Evolutionary conservation across 2,329 filamentous ascomycete species (phyloP).

Genomic region (Fusarium succisae): DNA sequence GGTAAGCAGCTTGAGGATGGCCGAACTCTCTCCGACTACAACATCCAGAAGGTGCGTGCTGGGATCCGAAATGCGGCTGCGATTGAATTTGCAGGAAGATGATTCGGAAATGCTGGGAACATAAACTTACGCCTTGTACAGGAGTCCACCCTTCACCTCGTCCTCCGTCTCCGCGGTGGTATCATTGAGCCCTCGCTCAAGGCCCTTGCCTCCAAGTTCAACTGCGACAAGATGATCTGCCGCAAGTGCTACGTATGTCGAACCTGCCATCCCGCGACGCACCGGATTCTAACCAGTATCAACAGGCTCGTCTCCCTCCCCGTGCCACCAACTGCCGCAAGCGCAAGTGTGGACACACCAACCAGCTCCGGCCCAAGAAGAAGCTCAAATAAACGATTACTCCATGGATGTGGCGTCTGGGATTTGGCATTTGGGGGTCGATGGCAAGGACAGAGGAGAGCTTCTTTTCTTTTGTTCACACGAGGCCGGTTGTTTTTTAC

Average conservation of each 20-base stretch:
- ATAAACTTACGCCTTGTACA: constrained; percentile 54
- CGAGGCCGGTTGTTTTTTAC: constrained; percentile 53
- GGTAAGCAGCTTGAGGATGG: constrained; percentile 99
- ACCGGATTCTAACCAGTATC: not conserved
- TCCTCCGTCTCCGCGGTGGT: constrained; percentile 98
- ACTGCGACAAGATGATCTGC: constrained; percentile 99
- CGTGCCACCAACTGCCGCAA: constrained; percentile 99
- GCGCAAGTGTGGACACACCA: constrained; percentile 99
- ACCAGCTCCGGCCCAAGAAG: constrained; percentile 99
- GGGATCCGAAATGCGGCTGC: constrained; percentile 20
- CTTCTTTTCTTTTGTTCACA: constrained; percentile 46
- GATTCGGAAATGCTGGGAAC: not conserved
- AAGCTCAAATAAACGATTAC: constrained; percentile 82
- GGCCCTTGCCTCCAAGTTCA: constrained; percentile 98
- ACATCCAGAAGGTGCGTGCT: constrained; percentile 92
- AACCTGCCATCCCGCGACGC: not conserved
- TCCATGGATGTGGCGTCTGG: constrained; percentile 57
- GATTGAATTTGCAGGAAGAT: not conserved
- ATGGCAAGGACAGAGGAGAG: constrained; percentile 49
- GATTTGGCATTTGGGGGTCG: constrained; percentile 53
- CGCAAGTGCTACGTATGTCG: constrained; percentile 98
- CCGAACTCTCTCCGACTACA: constrained; percentile 96
- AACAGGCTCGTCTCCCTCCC: constrained; percentile 83
- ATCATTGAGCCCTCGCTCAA: constrained; percentile 99
- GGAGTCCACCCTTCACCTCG: constrained; percentile 98